These are phyloP conservation scores for Kwoniella sp. DNA, from an alignment of 768 basidiomycete genomes.

Conservation along the genomic window DNA sequence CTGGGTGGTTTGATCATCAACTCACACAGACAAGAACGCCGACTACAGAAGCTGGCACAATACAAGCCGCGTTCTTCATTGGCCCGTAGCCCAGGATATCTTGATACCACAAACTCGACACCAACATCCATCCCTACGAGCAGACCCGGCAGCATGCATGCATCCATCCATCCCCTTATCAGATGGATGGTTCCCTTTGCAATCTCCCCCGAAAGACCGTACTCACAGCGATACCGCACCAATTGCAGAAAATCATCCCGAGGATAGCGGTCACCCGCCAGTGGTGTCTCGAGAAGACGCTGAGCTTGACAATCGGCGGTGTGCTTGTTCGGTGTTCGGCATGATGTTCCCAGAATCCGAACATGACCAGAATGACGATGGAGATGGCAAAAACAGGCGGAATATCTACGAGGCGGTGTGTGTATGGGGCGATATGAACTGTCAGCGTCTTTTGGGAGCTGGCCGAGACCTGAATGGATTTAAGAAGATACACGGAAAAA, in stretches of 20 bases:
- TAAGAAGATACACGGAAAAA: neutral
- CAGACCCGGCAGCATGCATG: too few relatives aligned
- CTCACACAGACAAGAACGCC: conserved; percentile 11
- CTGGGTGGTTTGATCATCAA: too few relatives aligned
- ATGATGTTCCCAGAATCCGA: conserved; percentile 68
- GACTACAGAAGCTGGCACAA: conserved; percentile 26
- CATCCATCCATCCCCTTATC: conserved; percentile 14
- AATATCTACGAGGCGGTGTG: conserved; percentile 62
- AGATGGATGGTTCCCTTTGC: neutral
- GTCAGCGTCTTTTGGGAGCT: too few relatives aligned
- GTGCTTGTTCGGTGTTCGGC: conserved; percentile 58
- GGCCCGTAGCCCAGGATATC: conserved; percentile 28
- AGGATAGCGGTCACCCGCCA: conserved; percentile 25
- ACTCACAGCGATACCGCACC: conserved; percentile 20
- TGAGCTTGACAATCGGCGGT: conserved; percentile 36
- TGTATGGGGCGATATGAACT: conserved; percentile 38
- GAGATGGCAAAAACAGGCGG: conserved; percentile 67
- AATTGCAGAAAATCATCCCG: conserved; percentile 20
- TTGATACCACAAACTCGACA: conserved; percentile 38
- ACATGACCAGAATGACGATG: conserved; percentile 63
- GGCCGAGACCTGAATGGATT: neutral
- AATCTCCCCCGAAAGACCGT: neutral
- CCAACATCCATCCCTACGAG: conserved; percentile 27
- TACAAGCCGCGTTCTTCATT: conserved; percentile 20
- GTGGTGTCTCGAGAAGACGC: conserved; percentile 29